Evolutionary conservation across 306 rosid species (phyloP), one percentile per base, ranked within the genome.

Genomic region (Spatholobus suberectus): DNA sequence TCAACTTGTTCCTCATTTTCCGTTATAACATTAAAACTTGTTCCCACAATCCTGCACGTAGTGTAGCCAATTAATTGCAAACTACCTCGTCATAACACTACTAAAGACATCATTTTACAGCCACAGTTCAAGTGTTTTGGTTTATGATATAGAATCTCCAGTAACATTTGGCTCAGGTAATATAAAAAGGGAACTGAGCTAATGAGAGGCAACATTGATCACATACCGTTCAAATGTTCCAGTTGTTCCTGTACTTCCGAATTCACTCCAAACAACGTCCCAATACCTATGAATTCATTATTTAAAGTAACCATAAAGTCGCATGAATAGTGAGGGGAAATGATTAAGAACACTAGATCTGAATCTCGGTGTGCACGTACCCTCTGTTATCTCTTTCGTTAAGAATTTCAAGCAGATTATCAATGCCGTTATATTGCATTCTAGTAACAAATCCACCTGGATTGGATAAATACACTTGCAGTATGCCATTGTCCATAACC

Each of bases 251-350:
- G 89, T 88, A 82, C 86, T 85, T 62, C 99, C 94, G 5, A 91
- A 87, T 83, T 91, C 87, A 84, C 91, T 92, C 99, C 99, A 94
- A 63, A 96, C 97, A 76, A 94, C 77, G 77, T 96, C 99, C 99
- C 98, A 96, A 52, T 93, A 96, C 88, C 99, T 96, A 66, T 49
- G 85, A 46, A 71, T 68, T 29, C 75, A 85, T n/a, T 38, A 38
- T 12, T 49, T n/a, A n/a, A 73, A n/a, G 20, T n/a, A n/a, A n/a
- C n/a, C n/a, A n/a, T 29, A 9, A 32, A 24, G 55, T 75, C 27
- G 6, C 73, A 69, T 75, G 46, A 72, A 43, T 35, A 41, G 51
- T 46, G 55, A 23, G 18, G 13, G 6, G 68, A 74, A 44, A 66
- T 7, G 2, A 69, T 7, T 6, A 51, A 75, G n/a, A 40, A 47